These are phyloP conservation scores for Yamadazyma taylorii DNA, from an alignment of 1,139 yeast species.

Conservation along the genomic window DNA sequence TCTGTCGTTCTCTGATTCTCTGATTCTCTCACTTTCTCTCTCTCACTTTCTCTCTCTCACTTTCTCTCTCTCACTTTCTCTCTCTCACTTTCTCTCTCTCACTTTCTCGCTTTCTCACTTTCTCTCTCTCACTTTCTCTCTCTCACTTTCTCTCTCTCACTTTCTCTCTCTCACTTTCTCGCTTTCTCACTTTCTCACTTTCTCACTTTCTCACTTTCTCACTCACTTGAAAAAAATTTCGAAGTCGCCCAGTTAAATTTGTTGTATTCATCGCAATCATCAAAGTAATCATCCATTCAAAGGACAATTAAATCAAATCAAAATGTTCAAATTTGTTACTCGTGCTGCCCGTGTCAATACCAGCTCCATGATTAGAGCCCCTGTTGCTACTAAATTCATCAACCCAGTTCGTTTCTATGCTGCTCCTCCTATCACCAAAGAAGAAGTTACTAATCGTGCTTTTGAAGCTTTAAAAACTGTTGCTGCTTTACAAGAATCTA, in stretches of 20 bases:
- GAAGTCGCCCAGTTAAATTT: slow-evolving; percentile 2
- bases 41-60: too few relatives aligned
- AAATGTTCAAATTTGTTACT: slow-evolving; percentile 41
- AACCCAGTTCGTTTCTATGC: slow-evolving; percentile 48
- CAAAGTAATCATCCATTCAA: background rate
- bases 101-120: too few relatives aligned
- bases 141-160: too few relatives aligned
- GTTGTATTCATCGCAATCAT: background rate
- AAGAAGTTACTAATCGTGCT: slow-evolving; percentile 48
- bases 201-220: background rate
- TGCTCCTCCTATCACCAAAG: slow-evolving; percentile 47
- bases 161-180: too few relatives aligned
- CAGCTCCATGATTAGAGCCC: slow-evolving; percentile 29
- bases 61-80: too few relatives aligned
- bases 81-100: too few relatives aligned
- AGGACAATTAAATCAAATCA: background rate
- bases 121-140: too few relatives aligned
- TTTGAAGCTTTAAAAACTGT: slow-evolving; percentile 53
- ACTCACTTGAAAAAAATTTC: background rate
- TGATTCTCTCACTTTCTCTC: too few relatives aligned
- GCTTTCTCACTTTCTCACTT: too few relatives aligned
- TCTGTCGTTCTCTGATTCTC: too few relatives aligned
- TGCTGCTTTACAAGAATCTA: slow-evolving; percentile 51
- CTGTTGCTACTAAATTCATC: slow-evolving; percentile 23
- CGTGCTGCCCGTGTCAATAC: slow-evolving; percentile 36